Conservation (phyloP, 1,284 basidiomycete species). For the Fomitopsis pinicola region DNA sequence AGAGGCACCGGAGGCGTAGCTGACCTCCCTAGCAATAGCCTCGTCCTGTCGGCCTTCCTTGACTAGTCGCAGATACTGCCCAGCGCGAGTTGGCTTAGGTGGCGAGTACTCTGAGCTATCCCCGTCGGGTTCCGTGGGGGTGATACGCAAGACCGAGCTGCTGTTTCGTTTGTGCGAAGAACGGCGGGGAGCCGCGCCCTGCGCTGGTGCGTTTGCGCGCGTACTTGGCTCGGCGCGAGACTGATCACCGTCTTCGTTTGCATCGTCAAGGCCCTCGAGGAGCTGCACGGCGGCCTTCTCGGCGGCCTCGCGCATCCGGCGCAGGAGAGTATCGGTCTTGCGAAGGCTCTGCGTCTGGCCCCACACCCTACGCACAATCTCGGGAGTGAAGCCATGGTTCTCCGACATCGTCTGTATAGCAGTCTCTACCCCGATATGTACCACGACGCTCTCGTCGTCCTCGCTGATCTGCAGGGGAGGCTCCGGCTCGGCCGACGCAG, state of each 20-base stretch:
- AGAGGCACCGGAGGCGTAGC: background rate
- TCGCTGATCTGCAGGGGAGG: slow-evolving; percentile 3
- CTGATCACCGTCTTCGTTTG: background rate
- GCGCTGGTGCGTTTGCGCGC: background rate
- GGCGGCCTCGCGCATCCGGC: slow-evolving; percentile 17
- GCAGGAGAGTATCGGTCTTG: slow-evolving; percentile 14
- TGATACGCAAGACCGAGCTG: background rate
- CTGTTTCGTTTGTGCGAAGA: background rate
- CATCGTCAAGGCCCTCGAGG: background rate
- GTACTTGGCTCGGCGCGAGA: background rate
- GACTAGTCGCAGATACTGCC: slow-evolving; percentile 8
- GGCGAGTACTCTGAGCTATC: slow-evolving; percentile 12
- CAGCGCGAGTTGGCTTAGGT: slow-evolving; percentile 17
- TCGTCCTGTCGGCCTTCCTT: slow-evolving; percentile 6
- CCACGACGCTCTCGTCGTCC: slow-evolving; percentile 6
- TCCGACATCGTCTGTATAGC: slow-evolving; percentile 18
- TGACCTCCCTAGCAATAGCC: background rate
- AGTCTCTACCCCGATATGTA: slow-evolving; percentile 13
- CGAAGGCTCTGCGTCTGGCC: slow-evolving; percentile 12
- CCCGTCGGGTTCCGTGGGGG: background rate
- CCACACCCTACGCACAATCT: slow-evolving; percentile 13
- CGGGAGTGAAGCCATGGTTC: slow-evolving; percentile 20
- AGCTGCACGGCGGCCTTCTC: slow-evolving; percentile 6
- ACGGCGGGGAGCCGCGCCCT: background rate
- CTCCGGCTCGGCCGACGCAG: background rate